Evolutionary conservation across 345 rosid genomes (phyloP).

Genomic region (Rhodomyrtus tomentosa): DNA sequence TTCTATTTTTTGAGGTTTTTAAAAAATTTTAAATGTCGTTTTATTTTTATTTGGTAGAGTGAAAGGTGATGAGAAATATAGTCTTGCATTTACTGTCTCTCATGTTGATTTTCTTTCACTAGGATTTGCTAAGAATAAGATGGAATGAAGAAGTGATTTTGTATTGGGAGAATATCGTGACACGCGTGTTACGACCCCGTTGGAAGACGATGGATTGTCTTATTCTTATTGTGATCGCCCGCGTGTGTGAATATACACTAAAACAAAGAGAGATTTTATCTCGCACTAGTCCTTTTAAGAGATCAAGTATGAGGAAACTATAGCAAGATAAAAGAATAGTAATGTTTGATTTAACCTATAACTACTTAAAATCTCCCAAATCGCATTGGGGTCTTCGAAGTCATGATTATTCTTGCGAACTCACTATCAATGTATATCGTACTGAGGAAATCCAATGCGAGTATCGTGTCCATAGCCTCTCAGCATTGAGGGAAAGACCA

Average conservation of each 20-base stretch:
- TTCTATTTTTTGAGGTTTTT: too few relatives aligned
- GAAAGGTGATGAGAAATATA: too few relatives aligned
- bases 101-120: accelerated
- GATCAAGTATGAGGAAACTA: background rate
- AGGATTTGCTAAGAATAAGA: background rate
- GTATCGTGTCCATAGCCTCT: background rate
- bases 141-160: background rate
- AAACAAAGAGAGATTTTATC: background rate
- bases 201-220: background rate
- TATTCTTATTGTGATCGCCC: background rate
- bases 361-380: background rate
- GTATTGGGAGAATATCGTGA: background rate
- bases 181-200: background rate
- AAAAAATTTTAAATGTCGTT: too few relatives aligned
- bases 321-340: background rate
- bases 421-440: background rate
- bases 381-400: background rate
- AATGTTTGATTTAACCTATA: background rate
- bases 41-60: too few relatives aligned
- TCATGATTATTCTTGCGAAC: background rate
- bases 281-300: background rate
- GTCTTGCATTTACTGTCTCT: too few relatives aligned
- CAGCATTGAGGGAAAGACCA: background rate
- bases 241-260: background rate
- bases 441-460: background rate